Evolutionary conservation across 1,139 yeast genomes (phyloP).

Genomic region (Ashbya aceris): DNA sequence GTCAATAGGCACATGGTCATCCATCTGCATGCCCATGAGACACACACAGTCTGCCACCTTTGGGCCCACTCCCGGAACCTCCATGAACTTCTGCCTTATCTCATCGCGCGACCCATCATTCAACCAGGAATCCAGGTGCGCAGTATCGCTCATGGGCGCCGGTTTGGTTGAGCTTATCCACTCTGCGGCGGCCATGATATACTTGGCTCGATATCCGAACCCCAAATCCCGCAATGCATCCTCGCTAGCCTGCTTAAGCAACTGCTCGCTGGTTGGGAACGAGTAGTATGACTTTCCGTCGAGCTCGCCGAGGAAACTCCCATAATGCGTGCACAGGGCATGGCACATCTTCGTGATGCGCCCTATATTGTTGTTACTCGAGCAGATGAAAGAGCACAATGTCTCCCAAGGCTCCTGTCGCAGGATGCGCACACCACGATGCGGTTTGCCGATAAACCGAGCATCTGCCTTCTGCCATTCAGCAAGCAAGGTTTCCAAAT

Average conservation of each 20-base stretch:
- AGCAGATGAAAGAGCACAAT: conserved; percentile 78
- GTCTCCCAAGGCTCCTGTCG: conserved; percentile 98
- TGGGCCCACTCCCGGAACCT: conserved; percentile 88
- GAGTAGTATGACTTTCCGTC: conserved; percentile 55
- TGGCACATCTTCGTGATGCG: conserved; percentile 93
- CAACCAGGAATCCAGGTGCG: conserved; percentile 14
- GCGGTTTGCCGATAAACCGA: conserved; percentile 33
- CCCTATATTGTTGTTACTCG: conserved; percentile 91
- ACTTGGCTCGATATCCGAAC: conserved; percentile 91
- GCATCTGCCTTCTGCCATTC: conserved; percentile 56
- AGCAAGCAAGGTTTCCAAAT: conserved; percentile 43
- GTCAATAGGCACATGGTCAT: conserved; percentile 87
- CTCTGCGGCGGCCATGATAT: conserved; percentile 69
- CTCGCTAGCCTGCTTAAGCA: conserved; percentile 37
- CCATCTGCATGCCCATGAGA: conserved; percentile 83
- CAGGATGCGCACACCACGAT: conserved; percentile 66
- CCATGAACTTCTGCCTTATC: conserved; percentile 56
- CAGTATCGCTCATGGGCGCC: conserved; percentile 23
- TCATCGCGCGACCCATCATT: conserved; percentile 28
- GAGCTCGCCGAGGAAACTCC: conserved; percentile 46
- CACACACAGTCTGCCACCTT: conserved; percentile 96
- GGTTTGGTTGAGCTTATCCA: conserved; percentile 31
- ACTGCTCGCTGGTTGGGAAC: conserved; percentile 59
- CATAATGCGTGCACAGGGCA: conserved; percentile 61
- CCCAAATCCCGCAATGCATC: conserved; percentile 37